Evolutionary conservation across 306 rosid species (phyloP).

Genomic region (Elaeagnus macrophylla): DNA sequence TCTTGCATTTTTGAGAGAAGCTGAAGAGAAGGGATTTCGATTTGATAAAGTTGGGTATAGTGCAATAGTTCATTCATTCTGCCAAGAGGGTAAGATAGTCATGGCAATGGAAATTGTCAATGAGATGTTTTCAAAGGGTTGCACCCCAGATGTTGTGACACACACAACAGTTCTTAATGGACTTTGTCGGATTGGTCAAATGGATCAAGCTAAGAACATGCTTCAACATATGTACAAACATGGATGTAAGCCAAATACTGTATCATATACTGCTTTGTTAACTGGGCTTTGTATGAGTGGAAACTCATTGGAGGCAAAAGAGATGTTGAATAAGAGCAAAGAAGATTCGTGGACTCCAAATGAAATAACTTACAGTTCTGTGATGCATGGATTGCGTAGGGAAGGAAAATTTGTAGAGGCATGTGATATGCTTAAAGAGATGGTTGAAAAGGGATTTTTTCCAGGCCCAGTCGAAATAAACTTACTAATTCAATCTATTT

Average conservation of each 20-base stretch:
- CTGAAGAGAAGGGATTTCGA: conserved; percentile 52
- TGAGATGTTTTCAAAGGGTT: conserved; percentile 58
- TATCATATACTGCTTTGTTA: conserved; percentile 63
- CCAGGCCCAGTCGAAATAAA: conserved; percentile 83
- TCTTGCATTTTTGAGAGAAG: conserved; percentile 58
- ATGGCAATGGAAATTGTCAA: conserved; percentile 61
- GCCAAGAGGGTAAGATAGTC: conserved; percentile 50
- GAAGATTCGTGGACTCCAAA: conserved; percentile 87
- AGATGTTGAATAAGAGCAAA: conserved; percentile 62
- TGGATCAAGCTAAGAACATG: conserved; percentile 79
- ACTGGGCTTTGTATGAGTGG: conserved; percentile 77
- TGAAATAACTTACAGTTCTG: conserved; percentile 61
- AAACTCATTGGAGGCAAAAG: conserved; percentile 67
- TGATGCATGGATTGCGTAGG: conserved; percentile 74
- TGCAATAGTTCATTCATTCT: conserved; percentile 72
- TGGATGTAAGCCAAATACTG: conserved; percentile 74
- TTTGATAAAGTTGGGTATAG: conserved; percentile 78
- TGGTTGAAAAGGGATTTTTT: conserved; percentile 56
- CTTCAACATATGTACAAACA: conserved; percentile 78
- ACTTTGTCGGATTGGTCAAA: conserved; percentile 57
- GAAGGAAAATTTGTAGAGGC: conserved; percentile 79
- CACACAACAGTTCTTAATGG: conserved; percentile 67
- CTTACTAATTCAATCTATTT: conserved; percentile 55
- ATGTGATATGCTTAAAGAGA: conserved; percentile 53
- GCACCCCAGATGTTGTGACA: conserved; percentile 82